A percentile compares a stretch with the other conserved stretches of the same genome.
Conservation (phyloP, 495 filamentous ascomycete genomes). For the Talaromyces borbonicus region DNA sequence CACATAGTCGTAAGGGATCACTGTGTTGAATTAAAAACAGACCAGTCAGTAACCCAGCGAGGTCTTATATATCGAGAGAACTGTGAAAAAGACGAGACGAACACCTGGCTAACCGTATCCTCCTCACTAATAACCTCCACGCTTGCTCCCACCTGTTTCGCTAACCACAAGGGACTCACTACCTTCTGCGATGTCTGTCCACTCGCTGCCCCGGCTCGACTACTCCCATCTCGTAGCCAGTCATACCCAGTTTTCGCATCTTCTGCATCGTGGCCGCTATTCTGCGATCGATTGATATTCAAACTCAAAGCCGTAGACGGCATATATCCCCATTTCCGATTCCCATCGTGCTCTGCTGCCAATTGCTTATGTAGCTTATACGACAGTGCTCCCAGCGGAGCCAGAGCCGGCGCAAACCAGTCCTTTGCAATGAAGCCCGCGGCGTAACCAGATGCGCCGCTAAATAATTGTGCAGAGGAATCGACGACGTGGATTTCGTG, state of each 20-base stretch:
- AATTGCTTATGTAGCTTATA: constrained; percentile 58
- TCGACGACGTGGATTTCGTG: constrained; percentile 60
- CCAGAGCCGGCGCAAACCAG: constrained; percentile 51
- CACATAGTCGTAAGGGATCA: constrained; percentile 52
- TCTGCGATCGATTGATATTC: constrained; percentile 19
- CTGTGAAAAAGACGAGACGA: constrained; percentile 12
- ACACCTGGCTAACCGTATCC: constrained; percentile 57
- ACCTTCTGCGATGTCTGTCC: constrained; percentile 10
- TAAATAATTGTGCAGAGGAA: constrained; percentile 52
- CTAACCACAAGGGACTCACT: constrained; percentile 48
- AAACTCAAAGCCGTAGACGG: constrained; percentile 50
- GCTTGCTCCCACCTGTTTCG: constrained; percentile 33
- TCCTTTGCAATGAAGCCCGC: constrained; percentile 67
- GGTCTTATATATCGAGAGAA: no score
- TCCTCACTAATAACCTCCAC: constrained; percentile 55
- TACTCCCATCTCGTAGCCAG: constrained; percentile 54
- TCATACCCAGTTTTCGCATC: constrained; percentile 34
- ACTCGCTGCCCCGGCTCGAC: constrained; percentile 49
- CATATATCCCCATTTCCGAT: constrained; percentile 59
- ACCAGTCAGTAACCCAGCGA: background rate
- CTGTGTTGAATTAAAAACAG: constrained; percentile 13
- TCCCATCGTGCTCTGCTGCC: constrained; percentile 50
- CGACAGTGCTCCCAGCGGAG: constrained; percentile 51
- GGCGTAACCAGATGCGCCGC: constrained; percentile 61
- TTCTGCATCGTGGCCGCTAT: no score